Conservation (phyloP, 2,329 filamentous ascomycete species). For the Ophiocordyceps robertsii region DNA sequence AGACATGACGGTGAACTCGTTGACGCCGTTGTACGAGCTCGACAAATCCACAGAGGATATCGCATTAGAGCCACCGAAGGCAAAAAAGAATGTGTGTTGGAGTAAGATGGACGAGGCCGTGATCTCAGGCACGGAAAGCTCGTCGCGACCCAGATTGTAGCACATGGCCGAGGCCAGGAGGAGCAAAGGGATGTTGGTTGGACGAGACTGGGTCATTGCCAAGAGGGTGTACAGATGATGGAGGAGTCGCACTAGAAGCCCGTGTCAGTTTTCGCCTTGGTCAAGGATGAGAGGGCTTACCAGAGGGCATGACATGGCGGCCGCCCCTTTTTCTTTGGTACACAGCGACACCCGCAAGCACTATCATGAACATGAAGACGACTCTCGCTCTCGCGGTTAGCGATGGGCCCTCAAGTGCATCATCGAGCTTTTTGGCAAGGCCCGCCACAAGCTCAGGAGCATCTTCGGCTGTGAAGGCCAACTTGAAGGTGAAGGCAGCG, state of each 20-base stretch:
- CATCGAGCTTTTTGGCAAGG: constrained; percentile 25
- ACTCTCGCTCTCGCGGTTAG: constrained; percentile 35
- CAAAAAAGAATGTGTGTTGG: constrained; percentile 77
- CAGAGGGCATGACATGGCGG: constrained; percentile 12
- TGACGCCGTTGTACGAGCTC: constrained; percentile 87
- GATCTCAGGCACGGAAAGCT: constrained; percentile 42
- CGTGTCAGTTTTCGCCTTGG: background rate
- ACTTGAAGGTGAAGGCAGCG: constrained; percentile 68
- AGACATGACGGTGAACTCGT: constrained; percentile 62
- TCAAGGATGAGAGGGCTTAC: constrained; percentile 7
- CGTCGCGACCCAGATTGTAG: constrained; percentile 30
- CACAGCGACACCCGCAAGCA: constrained; percentile 23
- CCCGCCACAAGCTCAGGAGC: constrained; percentile 65
- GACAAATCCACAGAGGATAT: constrained; percentile 93
- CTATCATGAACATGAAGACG: constrained; percentile 33
- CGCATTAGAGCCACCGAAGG: constrained; percentile 80
- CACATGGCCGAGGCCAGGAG: constrained; percentile 55
- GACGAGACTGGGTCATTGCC: constrained; percentile 74
- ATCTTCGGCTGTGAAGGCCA: constrained; percentile 77
- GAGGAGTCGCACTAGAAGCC: constrained; percentile 27
- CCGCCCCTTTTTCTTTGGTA: constrained; percentile 21
- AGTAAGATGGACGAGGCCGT: constrained; percentile 62
- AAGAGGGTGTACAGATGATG: constrained; percentile 67
- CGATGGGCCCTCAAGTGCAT: constrained; percentile 26
- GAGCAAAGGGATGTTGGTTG: constrained; percentile 75